Evolutionary conservation across 148 eudicot genomes (phyloP).

Genomic region (Tetragonia tetragonoides): DNA sequence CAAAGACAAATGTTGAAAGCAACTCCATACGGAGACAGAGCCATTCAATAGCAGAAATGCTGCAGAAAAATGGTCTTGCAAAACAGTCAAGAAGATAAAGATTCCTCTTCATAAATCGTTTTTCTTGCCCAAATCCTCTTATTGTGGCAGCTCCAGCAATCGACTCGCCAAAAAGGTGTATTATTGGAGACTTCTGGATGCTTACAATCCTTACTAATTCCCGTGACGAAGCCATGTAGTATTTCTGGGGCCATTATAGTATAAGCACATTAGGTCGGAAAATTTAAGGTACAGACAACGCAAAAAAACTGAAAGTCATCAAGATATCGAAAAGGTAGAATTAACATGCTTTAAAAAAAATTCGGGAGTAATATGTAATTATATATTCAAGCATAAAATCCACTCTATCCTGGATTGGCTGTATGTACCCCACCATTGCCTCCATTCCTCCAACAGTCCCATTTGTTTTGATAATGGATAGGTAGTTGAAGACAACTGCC

Average conservation of each 20-base stretch:
- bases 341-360: too few relatives aligned
- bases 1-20: constrained; percentile 86
- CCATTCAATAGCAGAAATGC: constrained; percentile 97
- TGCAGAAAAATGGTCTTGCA: constrained; percentile 93
- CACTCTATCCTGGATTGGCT: not conserved
- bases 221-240: constrained; percentile 94
- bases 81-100: constrained; percentile 90
- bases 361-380: too few relatives aligned
- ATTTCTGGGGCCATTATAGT: constrained; percentile 57
- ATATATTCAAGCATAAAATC: not conserved
- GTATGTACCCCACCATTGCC: not conserved
- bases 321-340: not conserved
- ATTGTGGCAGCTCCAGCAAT: constrained; percentile 98
- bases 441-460: not conserved
- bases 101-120: constrained; percentile 87
- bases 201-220: constrained; percentile 93
- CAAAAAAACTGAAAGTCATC: not conserved
- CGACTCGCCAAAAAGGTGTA: constrained; percentile 87
- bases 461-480: not conserved
- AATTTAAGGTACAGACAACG: not conserved
- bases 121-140: constrained; percentile 95
- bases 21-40: constrained; percentile 93
- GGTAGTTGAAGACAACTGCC: not conserved
- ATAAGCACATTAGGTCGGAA: not conserved
- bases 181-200: constrained; percentile 89